Base-by-base conservation (phyloP, 2,329 filamentous ascomycete genomes). In the Ophiostoma tasmaniense region DNA sequence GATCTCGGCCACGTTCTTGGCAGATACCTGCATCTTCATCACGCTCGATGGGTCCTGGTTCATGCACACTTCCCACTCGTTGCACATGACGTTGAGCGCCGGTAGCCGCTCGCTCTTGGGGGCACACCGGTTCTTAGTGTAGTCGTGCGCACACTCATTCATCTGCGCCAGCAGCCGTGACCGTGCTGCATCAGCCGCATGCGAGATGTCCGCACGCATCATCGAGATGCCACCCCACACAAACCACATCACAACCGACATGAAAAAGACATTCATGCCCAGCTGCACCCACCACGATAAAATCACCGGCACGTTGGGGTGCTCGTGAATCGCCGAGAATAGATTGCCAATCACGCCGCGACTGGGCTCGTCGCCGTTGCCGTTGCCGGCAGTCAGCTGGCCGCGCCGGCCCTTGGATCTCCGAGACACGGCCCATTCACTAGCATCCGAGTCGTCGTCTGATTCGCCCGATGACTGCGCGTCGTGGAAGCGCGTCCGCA, bases 51-150 rank as follows among this genome's bases (percentile, higher is more conserved):
- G 89, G 75, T 97, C 91, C 73, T 89, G 87, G 73, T 89, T 88
- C 92, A 97, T 97, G 79, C 95, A 98, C 39, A 87, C 82, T 72
- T 90, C 88, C 94, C 94, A 98, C 71, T 89, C 86, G 42, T 88
- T 85, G 77, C 95, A 99, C 3, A 90, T 81, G 0, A 79, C 80
- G 71, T 90, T 85, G 73, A 98, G 81, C 0, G 90, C 92, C 0
- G 93, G 94, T 3, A 90, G 79, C 17, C 90, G 85, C 22, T 84
- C 84, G 2, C 85, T 83, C 68, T 79, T 78, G 0, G 84, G 85
- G 1, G 84, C 85, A 77, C 95, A 99, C 50, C 84, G 82, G 75
- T 99, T 99, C 65, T 87, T 83, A 1, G 84, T 81, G 77, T 90
- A 99, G 72, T 94, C 84, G 52, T 86, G 85, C 2, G 86, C 84